phyloP scores from a whole-genome alignment of 2,329 filamentous ascomycete species.

The Curvularia eragrostidis region DNA sequence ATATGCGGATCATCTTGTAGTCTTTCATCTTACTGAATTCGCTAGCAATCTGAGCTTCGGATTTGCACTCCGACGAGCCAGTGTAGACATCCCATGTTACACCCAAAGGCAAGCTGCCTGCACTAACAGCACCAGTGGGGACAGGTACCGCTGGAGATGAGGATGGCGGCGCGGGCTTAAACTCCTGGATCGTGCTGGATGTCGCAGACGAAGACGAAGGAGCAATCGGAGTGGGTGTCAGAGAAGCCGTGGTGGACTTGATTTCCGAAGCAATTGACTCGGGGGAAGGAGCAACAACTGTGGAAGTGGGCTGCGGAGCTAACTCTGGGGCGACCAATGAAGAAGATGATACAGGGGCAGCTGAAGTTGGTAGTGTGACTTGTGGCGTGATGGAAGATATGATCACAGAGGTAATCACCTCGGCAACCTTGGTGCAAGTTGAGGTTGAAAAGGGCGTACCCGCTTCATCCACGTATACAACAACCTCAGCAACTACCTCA shows the following conservation, averaged over 20 bases:
- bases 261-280: constrained; percentile 16
- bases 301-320: constrained; percentile 6
- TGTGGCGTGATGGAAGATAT: background rate
- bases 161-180: constrained; percentile 5
- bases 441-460: constrained; percentile 39
- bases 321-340: constrained; percentile 15
- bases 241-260: constrained; percentile 6
- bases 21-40: constrained; percentile 68
- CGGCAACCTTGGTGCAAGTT: constrained; percentile 20
- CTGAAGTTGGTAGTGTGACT: background rate
- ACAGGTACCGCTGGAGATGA: constrained; percentile 11
- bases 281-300: constrained; percentile 12
- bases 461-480: constrained; percentile 43
- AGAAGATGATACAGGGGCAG: background rate
- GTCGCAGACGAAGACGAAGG: background rate
- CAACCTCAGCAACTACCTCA: constrained; percentile 36
- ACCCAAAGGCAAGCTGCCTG: constrained; percentile 34
- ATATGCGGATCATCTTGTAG: constrained; percentile 74
- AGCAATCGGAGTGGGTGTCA: constrained; percentile 8
- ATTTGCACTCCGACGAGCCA: constrained; percentile 64
- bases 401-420: background rate
- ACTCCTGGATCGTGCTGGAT: constrained; percentile 9
- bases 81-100: constrained; percentile 46
- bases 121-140: constrained; percentile 6
- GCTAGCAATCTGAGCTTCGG: constrained; percentile 63